phyloP scores from a whole-genome alignment of 305 asterid genomes.

The Fraxinus sp. region DNA sequence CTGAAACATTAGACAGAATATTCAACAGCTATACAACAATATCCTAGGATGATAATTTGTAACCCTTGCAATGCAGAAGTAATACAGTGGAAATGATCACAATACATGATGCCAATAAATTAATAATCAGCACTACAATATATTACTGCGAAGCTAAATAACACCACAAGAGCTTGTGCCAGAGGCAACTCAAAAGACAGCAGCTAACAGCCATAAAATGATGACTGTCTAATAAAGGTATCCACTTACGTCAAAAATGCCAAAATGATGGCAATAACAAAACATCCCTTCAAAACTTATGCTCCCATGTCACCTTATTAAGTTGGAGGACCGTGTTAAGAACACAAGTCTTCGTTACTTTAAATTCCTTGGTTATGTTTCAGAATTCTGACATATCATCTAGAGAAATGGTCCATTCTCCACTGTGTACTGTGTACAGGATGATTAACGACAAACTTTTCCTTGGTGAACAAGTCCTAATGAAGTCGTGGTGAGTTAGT shows the following conservation, averaged over 20 bases:
- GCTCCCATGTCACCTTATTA: not conserved
- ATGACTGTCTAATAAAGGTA: not conserved
- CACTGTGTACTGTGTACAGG: not conserved
- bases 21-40: not conserved
- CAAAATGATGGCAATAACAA: not conserved
- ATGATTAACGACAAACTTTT: not conserved
- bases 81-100: not conserved
- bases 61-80: not conserved
- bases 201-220: not conserved
- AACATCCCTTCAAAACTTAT: not conserved
- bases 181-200: not conserved
- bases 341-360: not conserved
- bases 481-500: not conserved
- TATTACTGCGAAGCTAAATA: not conserved
- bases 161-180: not conserved
- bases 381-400: not conserved
- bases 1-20: conserved; percentile 36
- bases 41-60: not conserved
- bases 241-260: not conserved
- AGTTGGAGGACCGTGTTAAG: not conserved
- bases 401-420: not conserved
- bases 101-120: not conserved
- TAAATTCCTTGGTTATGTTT: not conserved
- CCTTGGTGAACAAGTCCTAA: not conserved
- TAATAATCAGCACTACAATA: not conserved